Evolutionary conservation across 2,329 filamentous ascomycete genomes (phyloP), one percentile per base, ranked within the genome.

Genomic region (Exophiala dermatitidis): DNA sequence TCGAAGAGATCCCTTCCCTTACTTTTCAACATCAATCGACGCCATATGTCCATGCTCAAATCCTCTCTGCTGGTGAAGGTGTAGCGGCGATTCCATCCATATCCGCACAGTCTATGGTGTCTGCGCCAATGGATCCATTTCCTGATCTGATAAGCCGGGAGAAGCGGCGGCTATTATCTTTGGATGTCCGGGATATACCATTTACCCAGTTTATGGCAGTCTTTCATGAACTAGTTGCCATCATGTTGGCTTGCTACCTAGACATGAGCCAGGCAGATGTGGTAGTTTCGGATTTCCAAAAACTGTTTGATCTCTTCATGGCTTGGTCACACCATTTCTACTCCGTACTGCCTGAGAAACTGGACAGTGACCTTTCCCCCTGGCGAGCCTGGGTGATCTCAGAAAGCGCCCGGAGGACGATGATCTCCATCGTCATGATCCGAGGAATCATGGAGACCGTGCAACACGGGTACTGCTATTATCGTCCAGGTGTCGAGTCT

Each of bases 371-470:
- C 10, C 56, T 58, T 26, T 56, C 52, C 10, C 42, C 57, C 4
- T 62, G 60, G 60, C 48, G 58, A 33, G 53, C 60, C 5, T 62
- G 60, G 60, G 34, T 51, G 10, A 50, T 54, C 1, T 57, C 60
- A 4, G 60, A 62, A 31, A 60, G 43, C 12, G 51, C 52, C 5
- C 60, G 60, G 19, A 53, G 60, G 46, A 57, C 53, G n/a, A 42
- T 62, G 30, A 42, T 62, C 1, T 53, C 36, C 32, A 45, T 46
- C 12, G 43, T 50, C 29, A 42, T 58, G 31, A 43, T 62, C 4
- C 40, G 54, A 28, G 57, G 56, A 8, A 5, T 60, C 26, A 31
- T 59, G 41, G 50, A 60, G 42, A 43, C 51, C 10, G 29, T 50
- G 6, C 44, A 52, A 10, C 36, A 46, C 4, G 60, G 60, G n/a